A percentile compares a stretch with the other conserved stretches of the same genome.
Conservation (phyloP, 1,284 basidiomycete species). For the Irpex sp. region DNA sequence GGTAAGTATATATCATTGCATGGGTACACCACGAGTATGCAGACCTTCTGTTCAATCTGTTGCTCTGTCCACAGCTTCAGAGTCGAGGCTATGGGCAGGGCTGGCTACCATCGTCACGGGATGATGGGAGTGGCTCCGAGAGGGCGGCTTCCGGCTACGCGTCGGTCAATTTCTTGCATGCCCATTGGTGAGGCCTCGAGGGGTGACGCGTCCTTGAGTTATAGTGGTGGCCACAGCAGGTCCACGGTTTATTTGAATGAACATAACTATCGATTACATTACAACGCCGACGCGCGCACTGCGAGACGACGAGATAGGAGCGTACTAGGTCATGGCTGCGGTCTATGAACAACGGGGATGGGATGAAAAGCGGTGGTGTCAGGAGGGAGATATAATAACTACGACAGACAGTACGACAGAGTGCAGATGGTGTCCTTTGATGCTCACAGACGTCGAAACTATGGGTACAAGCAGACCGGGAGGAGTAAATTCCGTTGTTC, state of each 20-base stretch:
- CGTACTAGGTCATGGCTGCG: neutral
- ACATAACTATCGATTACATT: conserved; percentile 1
- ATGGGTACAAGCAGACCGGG: conserved; percentile 4
- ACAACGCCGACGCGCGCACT: conserved; percentile 3
- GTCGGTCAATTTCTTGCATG: conserved; percentile 8
- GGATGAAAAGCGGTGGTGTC: neutral
- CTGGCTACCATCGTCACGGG: neutral
- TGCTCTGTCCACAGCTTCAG: neutral
- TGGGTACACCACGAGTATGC: no score
- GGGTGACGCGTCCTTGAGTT: neutral
- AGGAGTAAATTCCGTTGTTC: neutral
- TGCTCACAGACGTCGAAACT: conserved; percentile 6
- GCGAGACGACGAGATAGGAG: conserved; percentile 3
- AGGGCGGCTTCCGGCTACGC: conserved; percentile 4
- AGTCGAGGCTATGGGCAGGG: no score
- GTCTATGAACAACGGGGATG: conserved; percentile 1
- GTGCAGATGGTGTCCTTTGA: conserved; percentile 7
- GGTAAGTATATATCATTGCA: no score
- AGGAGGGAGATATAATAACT: neutral
- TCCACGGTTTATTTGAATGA: neutral
- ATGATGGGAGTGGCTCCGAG: neutral
- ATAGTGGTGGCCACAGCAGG: neutral
- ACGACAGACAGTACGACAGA: conserved; percentile 8
- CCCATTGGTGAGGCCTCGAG: conserved; percentile 6
- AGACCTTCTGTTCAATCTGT: no score